These are phyloP conservation scores for Nicotiana noctiflora DNA, from an alignment of 257 asterid species.

Conservation along the genomic window DNA sequence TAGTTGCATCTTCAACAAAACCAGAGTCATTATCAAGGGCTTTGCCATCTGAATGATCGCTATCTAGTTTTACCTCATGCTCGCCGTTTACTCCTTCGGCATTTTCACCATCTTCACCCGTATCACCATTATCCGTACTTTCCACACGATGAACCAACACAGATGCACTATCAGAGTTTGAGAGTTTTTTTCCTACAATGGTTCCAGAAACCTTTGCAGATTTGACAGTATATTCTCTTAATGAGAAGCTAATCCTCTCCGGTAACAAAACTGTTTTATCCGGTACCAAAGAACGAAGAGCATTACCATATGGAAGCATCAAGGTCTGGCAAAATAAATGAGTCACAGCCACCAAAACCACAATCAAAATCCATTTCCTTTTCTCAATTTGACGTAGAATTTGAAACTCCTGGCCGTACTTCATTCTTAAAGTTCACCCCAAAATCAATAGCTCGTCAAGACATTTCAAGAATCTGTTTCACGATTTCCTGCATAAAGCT, in stretches of 20 bases:
- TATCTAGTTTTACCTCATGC: constrained; percentile 16
- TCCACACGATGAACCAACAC: constrained; percentile 24
- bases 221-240: constrained; percentile 16
- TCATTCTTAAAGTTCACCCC: constrained; percentile 27
- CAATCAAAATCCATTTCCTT: constrained; percentile 65
- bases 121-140: constrained; percentile 6
- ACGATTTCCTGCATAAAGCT: constrained; percentile 7
- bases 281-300: constrained; percentile 51
- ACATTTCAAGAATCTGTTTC: background rate
- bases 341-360: constrained; percentile 59
- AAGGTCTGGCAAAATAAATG: constrained; percentile 70
- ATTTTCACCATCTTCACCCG: constrained; percentile 9
- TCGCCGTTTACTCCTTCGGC: constrained; percentile 12
- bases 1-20: constrained; percentile 59
- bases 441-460: constrained; percentile 7
- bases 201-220: constrained; percentile 14
- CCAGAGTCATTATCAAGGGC: constrained; percentile 39
- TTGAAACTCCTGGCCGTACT: constrained; percentile 26
- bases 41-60: constrained; percentile 22
- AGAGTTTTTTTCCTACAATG: constrained; percentile 8
- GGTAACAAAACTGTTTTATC: constrained; percentile 10
- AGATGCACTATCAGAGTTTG: constrained; percentile 24
- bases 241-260: constrained; percentile 14
- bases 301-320: constrained; percentile 72
- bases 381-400: constrained; percentile 45